Evolutionary conservation across 441 rosid genomes (phyloP).

Genomic region (Metrosideros polymorpha): DNA sequence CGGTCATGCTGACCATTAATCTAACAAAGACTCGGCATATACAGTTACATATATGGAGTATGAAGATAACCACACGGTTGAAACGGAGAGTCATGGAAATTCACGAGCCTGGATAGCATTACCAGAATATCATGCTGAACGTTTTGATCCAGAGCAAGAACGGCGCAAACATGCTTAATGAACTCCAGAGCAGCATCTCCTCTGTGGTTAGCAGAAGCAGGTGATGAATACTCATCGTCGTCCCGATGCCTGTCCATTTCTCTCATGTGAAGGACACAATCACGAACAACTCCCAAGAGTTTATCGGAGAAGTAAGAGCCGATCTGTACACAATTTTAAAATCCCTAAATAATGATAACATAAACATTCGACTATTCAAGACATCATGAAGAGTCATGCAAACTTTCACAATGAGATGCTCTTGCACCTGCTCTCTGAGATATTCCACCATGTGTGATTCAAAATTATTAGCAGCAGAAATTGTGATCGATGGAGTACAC

Average conservation of each 20-base stretch:
- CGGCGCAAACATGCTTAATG: conserved; percentile 71
- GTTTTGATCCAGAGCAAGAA: conserved; percentile 73
- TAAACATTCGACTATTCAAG: neutral
- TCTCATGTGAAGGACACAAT: conserved; percentile 49
- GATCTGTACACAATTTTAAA: conserved; percentile 37
- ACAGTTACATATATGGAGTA: neutral
- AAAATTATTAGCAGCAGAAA: conserved; percentile 56
- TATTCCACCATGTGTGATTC: conserved; percentile 57
- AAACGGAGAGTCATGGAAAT: neutral
- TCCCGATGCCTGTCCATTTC: conserved; percentile 33
- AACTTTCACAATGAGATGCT: neutral
- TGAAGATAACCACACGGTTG: neutral
- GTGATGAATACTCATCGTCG: conserved; percentile 13
- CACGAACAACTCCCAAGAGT: conserved; percentile 62
- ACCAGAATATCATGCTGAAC: conserved; percentile 93
- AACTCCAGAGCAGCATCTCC: conserved; percentile 74
- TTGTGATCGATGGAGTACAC: conserved; percentile 61
- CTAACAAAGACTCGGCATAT: neutral
- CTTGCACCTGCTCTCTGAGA: conserved; percentile 65
- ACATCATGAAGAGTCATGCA: neutral
- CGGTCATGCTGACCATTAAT: neutral
- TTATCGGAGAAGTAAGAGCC: conserved; percentile 58
- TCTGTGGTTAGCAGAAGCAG: conserved; percentile 20
- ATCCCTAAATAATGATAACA: neutral
- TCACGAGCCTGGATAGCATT: neutral